Base-by-base conservation (phyloP, 768 basidiomycete genomes). In the Boletus reticuloceps region DNA sequence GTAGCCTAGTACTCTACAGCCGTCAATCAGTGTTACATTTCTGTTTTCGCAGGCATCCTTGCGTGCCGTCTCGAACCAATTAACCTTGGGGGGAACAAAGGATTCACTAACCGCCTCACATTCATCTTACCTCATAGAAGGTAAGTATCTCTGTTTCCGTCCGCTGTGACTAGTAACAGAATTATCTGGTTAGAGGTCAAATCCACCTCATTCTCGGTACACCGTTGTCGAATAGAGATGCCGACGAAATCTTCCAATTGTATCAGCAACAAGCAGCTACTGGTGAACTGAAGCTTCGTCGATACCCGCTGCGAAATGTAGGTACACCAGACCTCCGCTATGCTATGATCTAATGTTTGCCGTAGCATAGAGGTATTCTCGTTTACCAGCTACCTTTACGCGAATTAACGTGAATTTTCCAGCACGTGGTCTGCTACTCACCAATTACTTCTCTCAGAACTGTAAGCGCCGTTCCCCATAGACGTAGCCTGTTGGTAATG, bases 371-470 rank as follows among this genome's bases (percentile, higher is more conserved):
- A 79, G 82, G 88, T 89, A 72, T 51, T 62, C 47, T 29, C 0
- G 7, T 40, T 41, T 44, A 27, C 25, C 29, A 27, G 17, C 45
- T 40, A n/a, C 10, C 37, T 58, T 25, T 40, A 47, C 38, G 25
- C 6, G 29, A 37, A 37, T 56, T 60, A 19, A 64, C 37, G 38
- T 29, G 42, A 39, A 51, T 50, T 54, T 57, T 53, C 20, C 53
- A 91, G 89, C 82, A 61, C 82, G 88, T 40, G 90, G 90, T 8
- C 67, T 77, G 5, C 70, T 91, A 5, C 72, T 92, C 47, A 86
- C 90, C 6, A 87, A 89, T 63, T 92, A 92, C 63, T 92, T 92
- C 62, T 91, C 90, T 14, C 90, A 92, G 59, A 92, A 92, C 54
- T 82, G 90, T 89, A 65, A 65, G 84, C 71, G 19, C 50, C 6